phyloP scores from a whole-genome alignment of 2,329 filamentous ascomycete genomes.

The Stagonosporopsis vannaccii region DNA sequence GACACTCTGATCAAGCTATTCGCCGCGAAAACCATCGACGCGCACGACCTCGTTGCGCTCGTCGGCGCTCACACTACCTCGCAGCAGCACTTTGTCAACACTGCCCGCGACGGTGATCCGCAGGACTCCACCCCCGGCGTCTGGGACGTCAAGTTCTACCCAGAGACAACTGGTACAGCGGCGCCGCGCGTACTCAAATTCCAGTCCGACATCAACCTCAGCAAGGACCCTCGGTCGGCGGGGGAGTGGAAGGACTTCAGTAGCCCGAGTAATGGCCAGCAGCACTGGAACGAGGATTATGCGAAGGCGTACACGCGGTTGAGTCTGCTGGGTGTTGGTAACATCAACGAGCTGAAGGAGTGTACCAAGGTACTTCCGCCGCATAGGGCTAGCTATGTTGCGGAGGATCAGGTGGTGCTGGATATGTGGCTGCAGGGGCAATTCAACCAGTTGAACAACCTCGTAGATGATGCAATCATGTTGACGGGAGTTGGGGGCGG shows the following conservation, averaged over 20 bases:
- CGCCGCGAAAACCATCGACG: slow-evolving; percentile 41
- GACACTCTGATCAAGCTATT: slow-evolving; percentile 42
- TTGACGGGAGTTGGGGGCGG: slow-evolving; percentile 34
- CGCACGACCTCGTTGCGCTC: slow-evolving; percentile 42
- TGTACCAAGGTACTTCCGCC: slow-evolving; percentile 60
- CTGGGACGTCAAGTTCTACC: slow-evolving; percentile 44
- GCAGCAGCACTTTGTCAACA: slow-evolving; percentile 40
- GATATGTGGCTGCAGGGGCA: slow-evolving; percentile 44
- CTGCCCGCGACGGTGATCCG: slow-evolving; percentile 27
- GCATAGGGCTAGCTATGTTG: slow-evolving; percentile 16
- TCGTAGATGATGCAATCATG: slow-evolving; percentile 46
- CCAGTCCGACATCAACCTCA: slow-evolving; percentile 37
- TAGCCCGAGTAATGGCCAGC: slow-evolving; percentile 16
- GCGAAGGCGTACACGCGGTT: slow-evolving; percentile 46
- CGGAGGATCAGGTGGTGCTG: slow-evolving; percentile 22
- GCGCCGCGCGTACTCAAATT: slow-evolving; percentile 39
- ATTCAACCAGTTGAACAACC: slow-evolving; percentile 43
- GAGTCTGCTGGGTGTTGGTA: slow-evolving; percentile 61
- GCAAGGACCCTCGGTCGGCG: slow-evolving; percentile 31
- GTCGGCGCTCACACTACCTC: slow-evolving; percentile 43
- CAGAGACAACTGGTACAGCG: slow-evolving; percentile 32
- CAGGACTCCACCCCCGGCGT: slow-evolving; percentile 43
- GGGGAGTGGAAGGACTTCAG: slow-evolving; percentile 35
- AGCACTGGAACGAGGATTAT: slow-evolving; percentile 45
- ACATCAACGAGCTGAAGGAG: slow-evolving; percentile 61